Percentiles rank a stretch among this genome's conserved stretches.
Conservation (phyloP, 2,329 filamentous ascomycete species). For the Hypomyces rosellus region DNA sequence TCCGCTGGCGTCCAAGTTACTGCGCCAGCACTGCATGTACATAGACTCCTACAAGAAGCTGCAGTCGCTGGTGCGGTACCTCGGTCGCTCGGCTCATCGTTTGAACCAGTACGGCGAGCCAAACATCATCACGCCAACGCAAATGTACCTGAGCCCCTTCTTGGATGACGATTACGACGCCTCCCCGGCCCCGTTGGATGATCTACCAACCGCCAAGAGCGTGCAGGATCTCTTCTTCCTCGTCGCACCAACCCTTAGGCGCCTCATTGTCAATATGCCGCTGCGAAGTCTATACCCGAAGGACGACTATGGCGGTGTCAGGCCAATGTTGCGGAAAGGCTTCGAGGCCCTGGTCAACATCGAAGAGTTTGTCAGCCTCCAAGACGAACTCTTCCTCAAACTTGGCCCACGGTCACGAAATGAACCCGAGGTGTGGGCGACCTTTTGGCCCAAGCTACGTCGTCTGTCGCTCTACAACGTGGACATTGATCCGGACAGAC, state of each 20-base stretch:
- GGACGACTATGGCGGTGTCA: background rate
- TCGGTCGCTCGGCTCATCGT: background rate
- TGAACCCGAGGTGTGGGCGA: slow-evolving; percentile 13
- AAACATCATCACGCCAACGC: background rate
- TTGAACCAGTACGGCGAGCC: background rate
- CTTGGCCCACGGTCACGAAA: background rate
- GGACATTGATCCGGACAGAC: accelerated
- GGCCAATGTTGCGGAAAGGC: slow-evolving; percentile 8
- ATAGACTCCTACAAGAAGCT: slow-evolving; percentile 2
- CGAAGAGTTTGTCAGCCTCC: slow-evolving; percentile 19
- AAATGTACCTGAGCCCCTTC: slow-evolving; percentile 3
- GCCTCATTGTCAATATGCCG: slow-evolving; percentile 18
- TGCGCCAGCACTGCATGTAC: slow-evolving; percentile 7
- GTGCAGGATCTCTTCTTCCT: slow-evolving; percentile 1
- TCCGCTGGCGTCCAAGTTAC: background rate
- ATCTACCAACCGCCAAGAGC: background rate
- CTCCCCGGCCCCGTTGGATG: background rate
- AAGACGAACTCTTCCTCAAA: slow-evolving; percentile 15
- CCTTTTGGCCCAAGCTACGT: slow-evolving; percentile 17
- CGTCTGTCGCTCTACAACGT: slow-evolving; percentile 16
- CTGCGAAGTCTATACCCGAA: slow-evolving; percentile 8
- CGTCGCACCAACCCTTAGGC: slow-evolving; percentile 4
- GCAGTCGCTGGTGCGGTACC: background rate
- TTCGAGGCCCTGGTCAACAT: slow-evolving; percentile 18
- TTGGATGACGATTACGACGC: background rate